Base-by-base conservation (phyloP, 352 stramenopile species). In the Globisporangium okanoganense region DNA sequence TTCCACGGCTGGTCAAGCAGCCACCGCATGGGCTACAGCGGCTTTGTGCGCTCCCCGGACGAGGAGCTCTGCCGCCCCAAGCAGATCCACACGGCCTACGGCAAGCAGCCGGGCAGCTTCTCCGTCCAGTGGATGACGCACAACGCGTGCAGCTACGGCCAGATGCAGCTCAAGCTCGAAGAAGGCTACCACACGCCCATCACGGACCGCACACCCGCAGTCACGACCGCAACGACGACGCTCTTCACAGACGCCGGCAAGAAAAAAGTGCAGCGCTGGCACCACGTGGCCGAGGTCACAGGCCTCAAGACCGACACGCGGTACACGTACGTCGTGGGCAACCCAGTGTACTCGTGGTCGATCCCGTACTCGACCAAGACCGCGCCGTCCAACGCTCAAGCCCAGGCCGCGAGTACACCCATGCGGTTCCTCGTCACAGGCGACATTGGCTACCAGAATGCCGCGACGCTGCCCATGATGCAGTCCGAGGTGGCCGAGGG, bases 361-460 rank as follows among this genome's bases (percentile, higher is more conserved):
- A 88, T 94, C 61, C 74, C 88, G 27, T 93, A 78, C 62, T 81
- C 74, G 6, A 91, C 85, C 31, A 90, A 86, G 64, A 94, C 85
- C 31, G 77, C 82, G 5, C 83, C 85, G 5, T 72, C 74, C 2
- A 61, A 51, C 3, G 43, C 56, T 0, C 58, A 86, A 47, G 66
- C 71, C 12, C 33, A 69, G 18, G 57, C 58, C 0, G 56, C 67
- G 7, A 33, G 8, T 2, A 18, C 72, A 25, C 84, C 85, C 22
- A 81, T 79, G 65, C 73, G 74, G 9, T 91, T 96, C 56, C 71
- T 94, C 41, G 76, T 95, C 16, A 94, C 85, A 0, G 87, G 85
- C 27, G 88, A 96, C 36, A 95, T 96, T 60, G 88, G 88, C n/a
- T 91, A 93, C 58, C 78, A 93, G 57, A 96, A 96, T 56, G 88